Evolutionary conservation across 306 rosid genomes (phyloP).

Genomic region (Dryas alaskensis): DNA sequence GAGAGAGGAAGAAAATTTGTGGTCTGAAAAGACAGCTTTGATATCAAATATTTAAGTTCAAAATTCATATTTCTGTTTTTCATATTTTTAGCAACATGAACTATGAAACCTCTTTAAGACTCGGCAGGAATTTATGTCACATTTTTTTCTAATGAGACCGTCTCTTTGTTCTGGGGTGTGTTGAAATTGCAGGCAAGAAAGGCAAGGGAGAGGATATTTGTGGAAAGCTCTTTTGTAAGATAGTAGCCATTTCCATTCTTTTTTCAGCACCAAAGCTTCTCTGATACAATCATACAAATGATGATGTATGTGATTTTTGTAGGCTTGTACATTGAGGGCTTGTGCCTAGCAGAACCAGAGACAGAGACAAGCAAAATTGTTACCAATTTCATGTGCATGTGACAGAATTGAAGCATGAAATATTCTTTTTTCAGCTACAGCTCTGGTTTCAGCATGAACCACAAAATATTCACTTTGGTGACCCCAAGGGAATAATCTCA

Average conservation of each 20-base stretch:
- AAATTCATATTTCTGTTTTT: neutral
- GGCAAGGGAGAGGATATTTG: conserved; percentile 48
- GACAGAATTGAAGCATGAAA: too few relatives aligned
- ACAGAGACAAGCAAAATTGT: neutral
- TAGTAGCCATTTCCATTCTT: conserved; percentile 4
- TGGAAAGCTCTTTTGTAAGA: conserved; percentile 32
- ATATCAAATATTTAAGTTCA: neutral
- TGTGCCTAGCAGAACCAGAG: neutral
- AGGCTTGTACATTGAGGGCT: neutral
- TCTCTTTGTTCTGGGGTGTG: neutral
- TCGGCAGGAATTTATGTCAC: neutral
- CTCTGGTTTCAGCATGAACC: too few relatives aligned
- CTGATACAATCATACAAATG: neutral
- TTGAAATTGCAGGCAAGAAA: conserved; percentile 29
- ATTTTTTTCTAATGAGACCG: neutral
- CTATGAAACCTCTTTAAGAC: neutral
- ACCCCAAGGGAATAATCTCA: too few relatives aligned
- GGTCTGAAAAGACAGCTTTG: neutral
- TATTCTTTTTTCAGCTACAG: too few relatives aligned
- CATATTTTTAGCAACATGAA: too few relatives aligned
- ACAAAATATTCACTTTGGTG: too few relatives aligned
- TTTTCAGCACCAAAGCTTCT: neutral
- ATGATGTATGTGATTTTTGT: neutral
- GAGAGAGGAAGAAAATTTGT: neutral
- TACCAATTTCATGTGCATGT: neutral